phyloP scores from a whole-genome alignment of 345 rosid species.

The Acer saccharum region DNA sequence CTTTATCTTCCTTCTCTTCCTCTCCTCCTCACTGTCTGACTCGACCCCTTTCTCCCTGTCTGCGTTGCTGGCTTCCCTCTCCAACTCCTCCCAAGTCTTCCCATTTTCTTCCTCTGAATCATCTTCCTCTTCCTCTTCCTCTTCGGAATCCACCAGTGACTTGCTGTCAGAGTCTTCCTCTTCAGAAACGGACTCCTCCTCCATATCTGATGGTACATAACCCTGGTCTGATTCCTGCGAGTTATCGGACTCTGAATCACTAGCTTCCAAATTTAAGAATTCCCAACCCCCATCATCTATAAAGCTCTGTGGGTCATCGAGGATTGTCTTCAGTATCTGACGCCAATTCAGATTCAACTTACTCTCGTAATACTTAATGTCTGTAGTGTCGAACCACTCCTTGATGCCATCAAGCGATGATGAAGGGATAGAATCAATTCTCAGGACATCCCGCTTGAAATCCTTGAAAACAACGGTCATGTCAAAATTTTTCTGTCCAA shows the following conservation, averaged over 20 bases:
- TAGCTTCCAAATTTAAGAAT: slow-evolving; percentile 50
- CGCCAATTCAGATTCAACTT: slow-evolving; percentile 56
- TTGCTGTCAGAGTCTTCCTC: slow-evolving; percentile 37
- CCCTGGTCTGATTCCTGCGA: slow-evolving; percentile 54
- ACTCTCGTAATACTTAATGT: slow-evolving; percentile 57
- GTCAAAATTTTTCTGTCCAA: slow-evolving; percentile 57
- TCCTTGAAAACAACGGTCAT: slow-evolving; percentile 60
- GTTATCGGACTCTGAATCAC: slow-evolving; percentile 52
- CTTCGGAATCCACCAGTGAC: slow-evolving; percentile 53
- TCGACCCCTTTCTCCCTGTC: slow-evolving; percentile 54
- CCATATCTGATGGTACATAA: slow-evolving; percentile 45
- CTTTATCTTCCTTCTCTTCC: slow-evolving; percentile 52
- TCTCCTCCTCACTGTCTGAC: slow-evolving; percentile 57
- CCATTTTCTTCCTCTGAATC: slow-evolving; percentile 53
- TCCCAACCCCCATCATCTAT: slow-evolving; percentile 59
- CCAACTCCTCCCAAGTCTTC: slow-evolving; percentile 65
- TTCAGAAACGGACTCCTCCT: too few species aligned
- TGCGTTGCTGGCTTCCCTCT: slow-evolving; percentile 58
- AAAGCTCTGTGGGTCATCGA: slow-evolving; percentile 52
- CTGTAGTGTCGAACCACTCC: slow-evolving; percentile 56
- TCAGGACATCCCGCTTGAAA: slow-evolving; percentile 57
- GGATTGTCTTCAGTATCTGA: slow-evolving; percentile 50
- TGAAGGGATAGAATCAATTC: slow-evolving; percentile 56
- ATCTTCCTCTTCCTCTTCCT: slow-evolving; percentile 47
- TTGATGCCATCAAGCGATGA: slow-evolving; percentile 54